These are phyloP conservation scores for Colletotrichum horii DNA, from an alignment of 2,329 filamentous ascomycete species.

Conservation along the genomic window DNA sequence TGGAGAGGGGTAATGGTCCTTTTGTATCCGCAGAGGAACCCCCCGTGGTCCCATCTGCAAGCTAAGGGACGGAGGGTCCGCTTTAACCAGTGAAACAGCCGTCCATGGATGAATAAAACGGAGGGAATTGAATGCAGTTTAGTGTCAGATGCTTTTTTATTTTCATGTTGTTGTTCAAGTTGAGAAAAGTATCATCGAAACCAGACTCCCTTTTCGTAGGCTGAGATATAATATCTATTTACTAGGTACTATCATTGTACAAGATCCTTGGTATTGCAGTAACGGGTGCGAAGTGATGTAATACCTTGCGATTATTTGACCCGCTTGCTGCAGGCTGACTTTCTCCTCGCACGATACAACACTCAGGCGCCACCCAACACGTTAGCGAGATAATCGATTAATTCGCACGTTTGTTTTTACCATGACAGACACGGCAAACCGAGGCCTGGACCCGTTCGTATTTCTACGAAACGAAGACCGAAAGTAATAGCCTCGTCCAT, in stretches of 20 bases:
- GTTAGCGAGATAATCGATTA: no score
- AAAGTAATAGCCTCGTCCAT: neutral
- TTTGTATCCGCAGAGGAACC: neutral
- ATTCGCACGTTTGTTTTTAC: no score
- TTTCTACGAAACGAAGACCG: neutral
- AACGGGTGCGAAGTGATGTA: neutral
- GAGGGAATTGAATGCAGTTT: neutral
- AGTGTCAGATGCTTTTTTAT: neutral
- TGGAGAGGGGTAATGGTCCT: neutral
- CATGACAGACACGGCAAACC: neutral
- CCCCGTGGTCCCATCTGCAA: neutral
- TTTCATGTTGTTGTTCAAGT: neutral
- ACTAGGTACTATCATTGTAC: neutral
- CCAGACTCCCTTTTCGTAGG: neutral
- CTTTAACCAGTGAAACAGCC: neutral
- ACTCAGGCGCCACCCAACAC: no score
- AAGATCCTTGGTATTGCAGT: neutral
- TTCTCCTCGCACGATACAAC: no score
- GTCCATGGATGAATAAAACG: no score
- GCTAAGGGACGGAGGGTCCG: neutral
- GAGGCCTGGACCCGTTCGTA: neutral
- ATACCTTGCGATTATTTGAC: neutral
- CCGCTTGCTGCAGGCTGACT: no score
- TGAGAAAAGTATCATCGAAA: neutral
- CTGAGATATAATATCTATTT: neutral